Evolutionary conservation across 2,329 filamentous ascomycete genomes (phyloP).

Genomic region (Fusarium subtropicale): DNA sequence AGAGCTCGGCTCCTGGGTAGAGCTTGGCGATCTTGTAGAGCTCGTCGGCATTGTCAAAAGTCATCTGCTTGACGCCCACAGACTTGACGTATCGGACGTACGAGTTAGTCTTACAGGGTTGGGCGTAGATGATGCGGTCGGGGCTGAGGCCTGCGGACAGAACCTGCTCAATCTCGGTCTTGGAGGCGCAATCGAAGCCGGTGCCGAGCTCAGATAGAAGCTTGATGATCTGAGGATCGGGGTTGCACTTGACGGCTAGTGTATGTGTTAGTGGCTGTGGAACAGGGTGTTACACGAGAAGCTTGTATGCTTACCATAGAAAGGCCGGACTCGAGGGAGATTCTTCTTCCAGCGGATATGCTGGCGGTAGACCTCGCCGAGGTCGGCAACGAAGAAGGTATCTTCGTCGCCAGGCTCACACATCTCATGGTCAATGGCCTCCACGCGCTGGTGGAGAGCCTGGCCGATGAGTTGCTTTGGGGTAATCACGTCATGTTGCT

Average conservation of each 20-base stretch:
- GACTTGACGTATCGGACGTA: conserved; percentile 91
- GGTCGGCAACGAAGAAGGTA: conserved; percentile 97
- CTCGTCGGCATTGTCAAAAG: conserved; percentile 98
- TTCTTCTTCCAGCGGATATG: conserved; percentile 98
- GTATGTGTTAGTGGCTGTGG: conserved; percentile 12
- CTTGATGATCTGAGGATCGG: conserved; percentile 87
- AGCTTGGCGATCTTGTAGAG: conserved; percentile 97
- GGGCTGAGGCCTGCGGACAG: conserved; percentile 85
- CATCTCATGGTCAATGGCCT: conserved; percentile 84
- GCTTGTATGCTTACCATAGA: conserved; percentile 78
- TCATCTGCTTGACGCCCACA: conserved; percentile 95
- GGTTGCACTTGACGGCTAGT: conserved; percentile 97
- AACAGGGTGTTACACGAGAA: too few relatives aligned
- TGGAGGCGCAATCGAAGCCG: conserved; percentile 98
- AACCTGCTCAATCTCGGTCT: conserved; percentile 95
- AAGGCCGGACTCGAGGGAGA: conserved; percentile 90
- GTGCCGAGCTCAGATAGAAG: conserved; percentile 90
- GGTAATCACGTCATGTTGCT: conserved; percentile 57
- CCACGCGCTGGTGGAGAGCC: conserved; percentile 86
- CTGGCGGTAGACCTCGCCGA: conserved; percentile 98
- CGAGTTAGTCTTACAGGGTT: conserved; percentile 99
- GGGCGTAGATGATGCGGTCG: conserved; percentile 95
- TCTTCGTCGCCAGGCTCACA: conserved; percentile 96
- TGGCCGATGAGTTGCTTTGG: conserved; percentile 87
- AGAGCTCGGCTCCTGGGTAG: conserved; percentile 89